These are phyloP conservation scores for Dianthus caryophyllus DNA, from an alignment of 148 eudicot genomes.

Conservation along the genomic window DNA sequence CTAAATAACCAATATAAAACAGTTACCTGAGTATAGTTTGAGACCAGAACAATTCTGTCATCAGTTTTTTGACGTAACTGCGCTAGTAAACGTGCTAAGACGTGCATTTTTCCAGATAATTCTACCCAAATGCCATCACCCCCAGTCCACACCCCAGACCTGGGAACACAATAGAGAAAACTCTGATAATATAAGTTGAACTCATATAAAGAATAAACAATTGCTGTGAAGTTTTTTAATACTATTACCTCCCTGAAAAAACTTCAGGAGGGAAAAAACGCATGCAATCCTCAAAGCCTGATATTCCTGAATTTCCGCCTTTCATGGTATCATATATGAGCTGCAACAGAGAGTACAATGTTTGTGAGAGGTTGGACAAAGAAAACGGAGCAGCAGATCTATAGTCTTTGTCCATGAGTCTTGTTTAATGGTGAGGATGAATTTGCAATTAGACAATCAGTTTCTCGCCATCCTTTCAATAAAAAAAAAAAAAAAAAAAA, in stretches of 20 bases:
- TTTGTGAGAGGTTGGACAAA: conserved; percentile 10
- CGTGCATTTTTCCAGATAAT: conserved; percentile 96
- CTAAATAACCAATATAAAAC: background rate
- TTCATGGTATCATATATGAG: conserved; percentile 89
- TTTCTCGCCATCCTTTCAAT: background rate
- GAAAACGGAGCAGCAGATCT: background rate
- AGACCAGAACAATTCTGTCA: conserved; percentile 95
- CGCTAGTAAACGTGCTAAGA: conserved; percentile 79
- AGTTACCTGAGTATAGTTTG: conserved; percentile 94
- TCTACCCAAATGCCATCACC: conserved; percentile 97
- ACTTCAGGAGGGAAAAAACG: conserved; percentile 85
- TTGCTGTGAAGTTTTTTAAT: background rate
- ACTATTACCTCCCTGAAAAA: conserved; percentile 78
- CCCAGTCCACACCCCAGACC: conserved; percentile 95
- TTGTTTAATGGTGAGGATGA: background rate
- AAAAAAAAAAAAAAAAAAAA: background rate
- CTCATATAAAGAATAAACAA: conserved; percentile 1
- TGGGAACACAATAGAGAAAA: conserved; percentile 26
- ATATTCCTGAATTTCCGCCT: conserved; percentile 75
- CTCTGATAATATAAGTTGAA: background rate
- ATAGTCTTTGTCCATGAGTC: background rate
- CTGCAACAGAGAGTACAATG: conserved; percentile 41
- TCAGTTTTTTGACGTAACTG: conserved; percentile 86
- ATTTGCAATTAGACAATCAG: background rate
- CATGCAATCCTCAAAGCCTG: conserved; percentile 85